A percentile compares a stretch with the other conserved stretches of the same genome.
phyloP scores from a whole-genome alignment of 1,139 yeast genomes.

The Taiozyma sp. region DNA sequence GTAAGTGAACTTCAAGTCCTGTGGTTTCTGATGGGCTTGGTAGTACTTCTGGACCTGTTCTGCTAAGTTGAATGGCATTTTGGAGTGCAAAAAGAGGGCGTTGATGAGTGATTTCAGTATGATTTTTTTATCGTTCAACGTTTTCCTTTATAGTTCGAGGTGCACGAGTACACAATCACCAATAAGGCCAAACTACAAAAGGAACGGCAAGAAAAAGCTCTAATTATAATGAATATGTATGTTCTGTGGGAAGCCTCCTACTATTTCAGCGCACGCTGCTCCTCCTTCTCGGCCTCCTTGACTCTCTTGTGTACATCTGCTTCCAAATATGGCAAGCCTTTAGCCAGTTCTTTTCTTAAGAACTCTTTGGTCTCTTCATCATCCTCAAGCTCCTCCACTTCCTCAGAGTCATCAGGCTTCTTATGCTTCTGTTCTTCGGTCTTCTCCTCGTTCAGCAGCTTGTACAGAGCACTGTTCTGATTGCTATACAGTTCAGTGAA shows the following conservation, averaged over 20 bases:
- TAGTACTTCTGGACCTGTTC: conserved; percentile 13
- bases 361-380: conserved; percentile 19
- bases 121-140: not conserved
- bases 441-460: conserved; percentile 49
- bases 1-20: conserved; percentile 48
- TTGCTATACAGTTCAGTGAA: conserved; percentile 60
- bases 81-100: not conserved
- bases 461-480: conserved; percentile 64
- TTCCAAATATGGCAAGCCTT: not conserved
- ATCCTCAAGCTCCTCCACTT: conserved; percentile 6
- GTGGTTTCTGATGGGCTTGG: conserved; percentile 37
- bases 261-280: not conserved
- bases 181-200: no score
- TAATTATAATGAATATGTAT: not conserved
- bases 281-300: not conserved
- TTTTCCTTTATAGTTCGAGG: not conserved
- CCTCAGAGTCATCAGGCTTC: conserved; percentile 9
- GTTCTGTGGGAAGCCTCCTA: not conserved
- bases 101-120: not conserved
- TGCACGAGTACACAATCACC: no score
- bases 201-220: no score
- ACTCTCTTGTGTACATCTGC: not conserved
- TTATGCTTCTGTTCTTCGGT: conserved; percentile 8
- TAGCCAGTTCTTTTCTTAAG: conserved; percentile 17
- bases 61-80: conserved; percentile 12